Evolutionary conservation across 805 yeast species (phyloP).

Genomic region (Wickerhamomyces strasburgensis): DNA sequence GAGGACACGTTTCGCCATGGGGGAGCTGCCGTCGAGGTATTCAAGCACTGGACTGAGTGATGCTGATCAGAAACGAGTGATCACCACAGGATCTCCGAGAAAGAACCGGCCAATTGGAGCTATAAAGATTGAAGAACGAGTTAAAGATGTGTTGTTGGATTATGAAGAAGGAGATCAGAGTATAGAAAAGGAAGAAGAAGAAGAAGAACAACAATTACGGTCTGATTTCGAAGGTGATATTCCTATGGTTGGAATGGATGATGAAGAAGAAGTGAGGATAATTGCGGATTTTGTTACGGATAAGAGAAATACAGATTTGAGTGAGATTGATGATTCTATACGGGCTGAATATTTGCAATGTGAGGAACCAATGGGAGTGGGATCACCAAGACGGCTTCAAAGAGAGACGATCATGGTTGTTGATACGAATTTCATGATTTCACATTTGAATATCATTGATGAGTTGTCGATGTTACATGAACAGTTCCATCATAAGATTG

Average conservation of each 20-base stretch:
- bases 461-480: constrained; percentile 38
- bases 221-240: constrained; percentile 32
- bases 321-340: background rate
- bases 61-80: constrained; percentile 11
- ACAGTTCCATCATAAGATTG: constrained; percentile 42
- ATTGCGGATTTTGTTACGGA: constrained; percentile 38
- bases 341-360: background rate
- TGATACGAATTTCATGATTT: constrained; percentile 79
- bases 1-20: too few species aligned
- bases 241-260: constrained; percentile 46
- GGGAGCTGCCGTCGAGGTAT: constrained; percentile 24
- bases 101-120: constrained; percentile 22
- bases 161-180: background rate
- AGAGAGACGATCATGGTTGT: constrained; percentile 48
- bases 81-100: constrained; percentile 17
- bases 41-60: constrained; percentile 18
- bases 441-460: constrained; percentile 59
- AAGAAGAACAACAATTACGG: background rate
- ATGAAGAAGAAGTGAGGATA: constrained; percentile 36
- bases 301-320: constrained; percentile 13
- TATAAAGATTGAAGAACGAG: constrained; percentile 22
- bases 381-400: constrained; percentile 5
- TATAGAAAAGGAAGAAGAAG: background rate
- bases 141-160: constrained; percentile 12
- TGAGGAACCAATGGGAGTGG: constrained; percentile 4